These are phyloP conservation scores for Croton laevigatus DNA, from an alignment of 441 rosid species.

Conservation along the genomic window DNA sequence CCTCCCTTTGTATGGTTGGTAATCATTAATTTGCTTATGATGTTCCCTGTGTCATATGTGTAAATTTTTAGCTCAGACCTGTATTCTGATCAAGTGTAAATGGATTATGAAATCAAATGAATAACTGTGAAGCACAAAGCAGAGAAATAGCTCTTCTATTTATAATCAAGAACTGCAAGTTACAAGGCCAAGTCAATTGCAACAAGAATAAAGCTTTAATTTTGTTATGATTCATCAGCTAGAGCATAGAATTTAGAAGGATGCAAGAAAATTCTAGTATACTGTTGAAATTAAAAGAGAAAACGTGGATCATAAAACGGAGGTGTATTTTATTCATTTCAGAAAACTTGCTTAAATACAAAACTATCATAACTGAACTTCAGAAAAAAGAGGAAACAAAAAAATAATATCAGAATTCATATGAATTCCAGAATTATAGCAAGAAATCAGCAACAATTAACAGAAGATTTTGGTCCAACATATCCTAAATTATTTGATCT, in stretches of 20 bases:
- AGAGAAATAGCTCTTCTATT: neutral
- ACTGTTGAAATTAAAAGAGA: too few relatives aligned
- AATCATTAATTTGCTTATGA: neutral
- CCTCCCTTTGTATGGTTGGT: neutral
- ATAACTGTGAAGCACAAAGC: neutral
- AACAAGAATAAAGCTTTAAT: neutral
- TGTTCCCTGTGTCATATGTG: neutral
- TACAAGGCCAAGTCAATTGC: neutral
- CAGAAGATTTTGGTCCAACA: too few relatives aligned
- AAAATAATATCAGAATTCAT: too few relatives aligned
- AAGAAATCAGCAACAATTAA: too few relatives aligned
- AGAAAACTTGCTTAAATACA: too few relatives aligned
- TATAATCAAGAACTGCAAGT: neutral
- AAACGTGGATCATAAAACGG: too few relatives aligned
- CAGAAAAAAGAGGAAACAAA: too few relatives aligned
- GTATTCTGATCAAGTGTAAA: neutral
- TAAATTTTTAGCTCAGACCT: neutral
- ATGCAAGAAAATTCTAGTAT: neutral
- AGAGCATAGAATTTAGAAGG: slow-evolving; percentile 6
- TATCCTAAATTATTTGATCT: too few relatives aligned
- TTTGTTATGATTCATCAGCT: neutral
- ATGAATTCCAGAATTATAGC: too few relatives aligned
- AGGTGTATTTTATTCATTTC: too few relatives aligned
- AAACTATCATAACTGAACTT: too few relatives aligned
- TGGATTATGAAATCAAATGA: neutral